Evolutionary conservation across 768 basidiomycete genomes (phyloP), one percentile per base, ranked within the genome.

Genomic region (Amanita rubescens): DNA sequence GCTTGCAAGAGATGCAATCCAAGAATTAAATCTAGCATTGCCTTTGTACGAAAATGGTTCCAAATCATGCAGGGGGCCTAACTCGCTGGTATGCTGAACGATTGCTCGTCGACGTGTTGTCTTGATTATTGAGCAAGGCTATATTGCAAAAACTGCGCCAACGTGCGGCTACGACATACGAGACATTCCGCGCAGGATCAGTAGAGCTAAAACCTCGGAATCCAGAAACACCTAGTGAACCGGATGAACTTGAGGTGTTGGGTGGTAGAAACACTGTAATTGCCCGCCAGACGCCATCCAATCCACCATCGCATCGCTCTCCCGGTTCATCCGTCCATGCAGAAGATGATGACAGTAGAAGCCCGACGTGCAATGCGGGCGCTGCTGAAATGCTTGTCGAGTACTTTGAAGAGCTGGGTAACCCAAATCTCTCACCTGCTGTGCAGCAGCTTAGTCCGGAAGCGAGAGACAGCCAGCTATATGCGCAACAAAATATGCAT

Each of bases 31-130:
- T 44, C 51, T 58, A 32, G 66, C 74, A 4, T 39, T 75, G 33
- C 57, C 66, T 1, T 65, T 78, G 49, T 79, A 73, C 49, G 69
- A 75, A 52, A 67, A 74, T 58, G 74, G 74, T 2, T 76, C 75
- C 3, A 51, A 52, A 22, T 51, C 54, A 4, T 74, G 71, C 59
- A 68, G 72, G 15, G 70, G 75, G 1, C 67, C 67, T 5, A 54
- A 63, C 6, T 67, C 68, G 22, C 55, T 69, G 57, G 75, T 76
- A 56, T 48, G 69, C 51, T 44, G 47, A 33, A 37, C 49, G n/a
- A 44, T 20, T 37, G 15, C 15, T 10, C 34, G n/a, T 27, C 25
- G 22, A 35, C 19, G 14, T 20, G 41, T 11, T 50, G 12, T 39
- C 19, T 51, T 35, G 41, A 33, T n/a, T n/a, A 24, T 30, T 27